Base-by-base conservation (phyloP, 306 rosid genomes). In the Cucurbita ficifolia region DNA sequence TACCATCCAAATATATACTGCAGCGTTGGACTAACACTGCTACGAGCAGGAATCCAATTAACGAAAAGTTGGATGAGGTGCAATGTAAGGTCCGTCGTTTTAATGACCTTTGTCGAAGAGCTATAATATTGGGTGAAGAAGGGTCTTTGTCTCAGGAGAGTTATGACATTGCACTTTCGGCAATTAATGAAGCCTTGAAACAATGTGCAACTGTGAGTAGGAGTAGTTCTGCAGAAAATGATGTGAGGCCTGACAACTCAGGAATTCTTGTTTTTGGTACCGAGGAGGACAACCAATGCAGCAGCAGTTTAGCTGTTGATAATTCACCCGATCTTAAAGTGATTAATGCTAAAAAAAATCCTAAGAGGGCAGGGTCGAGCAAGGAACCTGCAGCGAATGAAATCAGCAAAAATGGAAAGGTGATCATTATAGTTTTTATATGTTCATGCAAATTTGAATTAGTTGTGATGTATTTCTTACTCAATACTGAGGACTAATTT, bases 71-170 rank as follows among this genome's bases (percentile, higher is more conserved):
- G 78, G 78, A 75, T 60, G 72, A 45, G 49, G 78, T 61, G 38
- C 78, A 75, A 49, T 49, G 21, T 33, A 48, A 62, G 72, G 61
- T 75, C 49, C 78, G 78, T 29, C 71, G 78, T 60, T 62, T 53
- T 50, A 75, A 75, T 61, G 78, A 75, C 38, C 69, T 75, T 10
- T 61, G 78, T 75, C 71, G 50, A 49, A 16, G 78, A 36, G 78
- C 78, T 43, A 75, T 75, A 59, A 75, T 75, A 75, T 61, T 75
- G 50, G 78, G 78, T 18, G 78, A 75, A 75, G 78, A 75, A 62
- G 78, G 78, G 46, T 75, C 78, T 21, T 29, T 75, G 45, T 75
- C 78, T 61, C 78, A 75, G 49, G 78, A 75, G 19, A 75, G 78
- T 75, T 75, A 75, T 49, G 78, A 75, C 6, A 49, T 75, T 33